Evolutionary conservation across 75 land plant species (phyloP).

Genomic region (Azolla pinnata): DNA sequence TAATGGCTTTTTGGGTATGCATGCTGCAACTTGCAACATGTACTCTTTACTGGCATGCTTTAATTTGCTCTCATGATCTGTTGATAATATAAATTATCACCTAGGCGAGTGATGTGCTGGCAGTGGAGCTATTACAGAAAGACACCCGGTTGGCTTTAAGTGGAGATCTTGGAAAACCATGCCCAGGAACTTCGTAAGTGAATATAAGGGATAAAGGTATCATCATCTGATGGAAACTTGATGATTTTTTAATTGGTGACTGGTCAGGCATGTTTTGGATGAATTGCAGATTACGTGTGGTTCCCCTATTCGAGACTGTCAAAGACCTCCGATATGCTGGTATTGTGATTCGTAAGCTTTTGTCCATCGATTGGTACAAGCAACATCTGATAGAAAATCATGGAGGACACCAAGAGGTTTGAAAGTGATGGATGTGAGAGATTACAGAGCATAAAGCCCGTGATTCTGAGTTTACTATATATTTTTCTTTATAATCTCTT

Average conservation of each 20-base stretch:
- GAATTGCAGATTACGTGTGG: slow-evolving; percentile 63
- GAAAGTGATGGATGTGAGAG: neutral
- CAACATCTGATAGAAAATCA: slow-evolving; percentile 77
- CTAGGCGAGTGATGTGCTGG: slow-evolving; percentile 94
- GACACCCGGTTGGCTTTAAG: slow-evolving; percentile 80
- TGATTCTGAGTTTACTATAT: neutral
- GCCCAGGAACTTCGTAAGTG: slow-evolving; percentile 74
- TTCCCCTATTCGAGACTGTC: slow-evolving; percentile 92
- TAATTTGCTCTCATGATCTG: neutral
- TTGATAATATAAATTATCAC: neutral
- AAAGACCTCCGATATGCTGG: slow-evolving; percentile 86
- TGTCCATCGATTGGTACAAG: slow-evolving; percentile 80
- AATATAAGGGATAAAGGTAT: no score
- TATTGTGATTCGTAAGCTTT: slow-evolving; percentile 58
- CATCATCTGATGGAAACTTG: no score
- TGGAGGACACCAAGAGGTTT: slow-evolving; percentile 77
- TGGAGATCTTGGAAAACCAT: slow-evolving; percentile 78
- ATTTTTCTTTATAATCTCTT: neutral
- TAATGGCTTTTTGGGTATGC: neutral
- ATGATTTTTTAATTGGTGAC: neutral
- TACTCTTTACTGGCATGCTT: neutral
- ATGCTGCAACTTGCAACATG: neutral
- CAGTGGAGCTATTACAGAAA: slow-evolving; percentile 86
- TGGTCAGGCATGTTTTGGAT: neutral
- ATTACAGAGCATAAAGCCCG: neutral